Percentiles rank a stretch among this genome's conserved stretches.
phyloP scores from a whole-genome alignment of 345 rosid genomes.

The Eucalyptus microcorys region DNA sequence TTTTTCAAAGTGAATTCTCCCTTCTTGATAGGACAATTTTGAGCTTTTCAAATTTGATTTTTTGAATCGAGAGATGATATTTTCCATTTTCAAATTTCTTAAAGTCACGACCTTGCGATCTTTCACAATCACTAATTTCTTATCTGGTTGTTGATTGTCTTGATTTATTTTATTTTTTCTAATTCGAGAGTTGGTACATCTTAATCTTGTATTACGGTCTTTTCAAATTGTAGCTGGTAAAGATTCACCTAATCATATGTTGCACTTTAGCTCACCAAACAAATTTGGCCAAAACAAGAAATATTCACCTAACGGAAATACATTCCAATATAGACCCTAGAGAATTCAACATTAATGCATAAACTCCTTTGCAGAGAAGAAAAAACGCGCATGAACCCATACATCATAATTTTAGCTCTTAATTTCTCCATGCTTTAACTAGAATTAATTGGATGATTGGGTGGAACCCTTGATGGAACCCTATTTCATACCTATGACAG shows the following conservation, averaged over 20 bases:
- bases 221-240: background rate
- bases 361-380: background rate
- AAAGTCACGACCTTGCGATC: background rate
- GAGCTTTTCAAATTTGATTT: background rate
- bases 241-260: background rate
- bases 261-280: background rate
- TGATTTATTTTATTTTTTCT: background rate
- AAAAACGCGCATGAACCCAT: background rate
- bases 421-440: background rate
- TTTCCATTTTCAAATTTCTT: background rate
- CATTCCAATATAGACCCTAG: background rate
- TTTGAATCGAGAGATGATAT: background rate
- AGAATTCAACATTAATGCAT: background rate
- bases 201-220: background rate
- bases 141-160: background rate
- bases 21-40: background rate
- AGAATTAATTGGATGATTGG: background rate
- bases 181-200: background rate
- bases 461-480: background rate
- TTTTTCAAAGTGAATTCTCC: background rate
- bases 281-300: background rate
- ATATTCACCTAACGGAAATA: background rate
- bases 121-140: background rate
- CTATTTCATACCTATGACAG: background rate
- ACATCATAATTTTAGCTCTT: background rate